phyloP scores from a whole-genome alignment of 352 stramenopile genomes.

The Discostella stelligera region DNA sequence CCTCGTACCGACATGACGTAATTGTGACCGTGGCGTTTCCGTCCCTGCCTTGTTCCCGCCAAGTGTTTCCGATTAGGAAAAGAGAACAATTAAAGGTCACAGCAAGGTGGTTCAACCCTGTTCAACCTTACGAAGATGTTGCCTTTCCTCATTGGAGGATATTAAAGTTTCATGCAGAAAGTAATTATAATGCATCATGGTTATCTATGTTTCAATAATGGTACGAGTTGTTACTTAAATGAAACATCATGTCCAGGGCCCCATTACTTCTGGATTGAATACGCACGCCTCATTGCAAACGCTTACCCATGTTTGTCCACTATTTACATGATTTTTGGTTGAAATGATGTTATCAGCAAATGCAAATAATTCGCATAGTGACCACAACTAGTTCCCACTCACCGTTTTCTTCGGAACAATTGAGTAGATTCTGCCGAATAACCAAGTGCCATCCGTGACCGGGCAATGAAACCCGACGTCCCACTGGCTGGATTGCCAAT shows the following conservation, averaged over 20 bases:
- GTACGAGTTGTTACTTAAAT: too few species aligned
- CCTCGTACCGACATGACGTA: background rate
- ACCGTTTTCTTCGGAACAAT: conserved; percentile 18
- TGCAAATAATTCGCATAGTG: background rate
- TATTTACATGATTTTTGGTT: background rate
- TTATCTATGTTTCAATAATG: too few species aligned
- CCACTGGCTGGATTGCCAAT: conserved; percentile 20
- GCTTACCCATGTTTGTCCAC: conserved; percentile 10
- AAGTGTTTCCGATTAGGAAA: too few species aligned
- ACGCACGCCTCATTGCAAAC: conserved; percentile 30
- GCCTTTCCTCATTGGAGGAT: background rate
- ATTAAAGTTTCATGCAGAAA: background rate
- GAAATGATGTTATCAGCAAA: background rate
- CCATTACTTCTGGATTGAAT: conserved; percentile 33
- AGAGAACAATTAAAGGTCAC: too few species aligned
- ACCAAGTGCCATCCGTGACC: conserved; percentile 19
- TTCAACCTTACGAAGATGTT: too few species aligned
- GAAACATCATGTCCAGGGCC: conserved; percentile 5
- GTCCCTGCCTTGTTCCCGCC: too few species aligned
- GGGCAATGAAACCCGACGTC: conserved; percentile 12
- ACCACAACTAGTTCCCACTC: background rate
- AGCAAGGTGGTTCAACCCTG: too few species aligned
- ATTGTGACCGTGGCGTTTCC: too few species aligned
- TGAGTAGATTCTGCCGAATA: background rate
- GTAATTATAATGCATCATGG: too few species aligned